phyloP scores from a whole-genome alignment of 2,329 filamentous ascomycete species.

The Aspergillus cejpii region DNA sequence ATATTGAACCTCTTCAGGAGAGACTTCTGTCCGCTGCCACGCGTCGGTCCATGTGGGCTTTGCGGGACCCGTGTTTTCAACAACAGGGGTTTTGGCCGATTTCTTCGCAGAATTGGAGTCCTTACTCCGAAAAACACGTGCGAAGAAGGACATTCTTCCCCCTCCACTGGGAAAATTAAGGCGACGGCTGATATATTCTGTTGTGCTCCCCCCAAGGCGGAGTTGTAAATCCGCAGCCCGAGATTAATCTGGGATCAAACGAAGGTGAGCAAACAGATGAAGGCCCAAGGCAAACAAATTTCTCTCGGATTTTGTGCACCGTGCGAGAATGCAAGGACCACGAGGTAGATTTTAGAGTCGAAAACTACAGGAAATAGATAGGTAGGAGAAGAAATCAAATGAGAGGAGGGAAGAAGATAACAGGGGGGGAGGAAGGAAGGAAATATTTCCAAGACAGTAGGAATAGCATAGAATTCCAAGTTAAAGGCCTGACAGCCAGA shows the following conservation, averaged over 20 bases:
- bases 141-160: constrained; percentile 51
- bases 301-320: constrained; percentile 1
- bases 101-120: constrained; percentile 61
- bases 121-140: constrained; percentile 64
- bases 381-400: constrained; percentile 6
- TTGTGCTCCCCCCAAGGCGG: constrained; percentile 11
- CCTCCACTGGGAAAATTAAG: constrained; percentile 5
- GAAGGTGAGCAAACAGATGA: constrained; percentile 1
- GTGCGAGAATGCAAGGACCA: constrained; percentile 8
- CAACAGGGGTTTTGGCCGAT: constrained; percentile 46
- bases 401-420: constrained; percentile 2
- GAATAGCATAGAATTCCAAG: constrained; percentile 1
- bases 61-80: constrained; percentile 49
- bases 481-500: constrained; percentile 1
- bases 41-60: constrained; percentile 83
- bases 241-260: neutral
- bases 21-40: constrained; percentile 73
- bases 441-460: constrained; percentile 10
- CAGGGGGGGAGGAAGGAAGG: neutral
- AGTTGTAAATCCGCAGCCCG: neutral
- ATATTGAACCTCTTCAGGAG: constrained; percentile 85
- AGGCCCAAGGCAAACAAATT: neutral
- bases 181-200: neutral
- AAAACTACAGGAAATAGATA: constrained; percentile 1
- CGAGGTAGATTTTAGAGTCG: constrained; percentile 3